A percentile compares a stretch with the other conserved stretches of the same genome.
These are phyloP conservation scores for Epichloe elymi DNA, from an alignment of 2,329 filamentous ascomycete species.

Conservation along the genomic window DNA sequence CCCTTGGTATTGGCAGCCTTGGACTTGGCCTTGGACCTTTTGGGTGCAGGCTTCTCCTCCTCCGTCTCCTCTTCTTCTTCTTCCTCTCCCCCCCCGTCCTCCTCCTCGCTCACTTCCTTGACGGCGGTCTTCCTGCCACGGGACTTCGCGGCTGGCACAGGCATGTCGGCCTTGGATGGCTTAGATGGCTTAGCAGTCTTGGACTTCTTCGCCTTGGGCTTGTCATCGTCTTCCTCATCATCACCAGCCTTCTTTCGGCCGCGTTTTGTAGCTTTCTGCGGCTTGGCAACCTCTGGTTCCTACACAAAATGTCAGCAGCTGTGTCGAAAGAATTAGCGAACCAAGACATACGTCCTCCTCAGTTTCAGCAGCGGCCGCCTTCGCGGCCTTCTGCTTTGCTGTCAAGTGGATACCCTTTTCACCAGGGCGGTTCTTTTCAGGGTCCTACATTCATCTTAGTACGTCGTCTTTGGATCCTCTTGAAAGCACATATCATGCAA, in stretches of 20 bases:
- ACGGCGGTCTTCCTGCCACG: constrained; percentile 1
- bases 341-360: constrained; percentile 10
- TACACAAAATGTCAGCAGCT: constrained; percentile 5
- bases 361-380: constrained; percentile 16
- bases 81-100: constrained; percentile 6
- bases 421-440: constrained; percentile 59
- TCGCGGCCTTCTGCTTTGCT: constrained; percentile 23
- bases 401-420: constrained; percentile 47
- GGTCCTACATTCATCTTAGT: constrained; percentile 42
- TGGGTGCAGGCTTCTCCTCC: neutral
- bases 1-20: neutral
- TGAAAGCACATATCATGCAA: neutral
- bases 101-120: constrained; percentile 9
- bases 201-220: constrained; percentile 23
- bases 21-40: constrained; percentile 6
- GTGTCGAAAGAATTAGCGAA: neutral
- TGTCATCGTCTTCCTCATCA: constrained; percentile 20
- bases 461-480: neutral
- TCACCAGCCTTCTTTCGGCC: constrained; percentile 20
- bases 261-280: constrained; percentile 22
- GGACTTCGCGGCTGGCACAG: neutral
- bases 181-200: constrained; percentile 16
- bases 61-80: neutral
- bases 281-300: constrained; percentile 9
- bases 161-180: constrained; percentile 12